Percentiles rank a stretch among this genome's conserved stretches.
Evolutionary conservation across 2,329 filamentous ascomycete species (phyloP).

Genomic region (Bipolaris gigantea): DNA sequence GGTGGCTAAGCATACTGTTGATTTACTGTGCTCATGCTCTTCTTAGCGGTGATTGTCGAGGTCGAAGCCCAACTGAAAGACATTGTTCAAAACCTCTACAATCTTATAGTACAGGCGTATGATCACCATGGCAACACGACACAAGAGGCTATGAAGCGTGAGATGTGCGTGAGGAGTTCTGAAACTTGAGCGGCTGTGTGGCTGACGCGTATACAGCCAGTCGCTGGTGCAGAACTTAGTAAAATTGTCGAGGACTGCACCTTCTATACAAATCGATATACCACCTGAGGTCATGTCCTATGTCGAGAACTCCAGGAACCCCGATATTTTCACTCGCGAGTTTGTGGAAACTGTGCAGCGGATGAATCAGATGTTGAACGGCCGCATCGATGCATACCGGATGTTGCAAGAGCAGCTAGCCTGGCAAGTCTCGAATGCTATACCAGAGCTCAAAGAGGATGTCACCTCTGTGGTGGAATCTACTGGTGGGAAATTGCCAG

Average conservation of each 20-base stretch:
- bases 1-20: not conserved
- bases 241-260: slow-evolving; percentile 54
- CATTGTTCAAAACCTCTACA: slow-evolving; percentile 64
- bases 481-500: slow-evolving; percentile 45
- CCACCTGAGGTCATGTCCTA: slow-evolving; percentile 65
- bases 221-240: slow-evolving; percentile 58
- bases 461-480: slow-evolving; percentile 55
- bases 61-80: slow-evolving; percentile 59
- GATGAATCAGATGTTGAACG: slow-evolving; percentile 64
- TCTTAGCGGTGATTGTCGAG: slow-evolving; percentile 18
- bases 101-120: slow-evolving; percentile 60
- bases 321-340: slow-evolving; percentile 67
- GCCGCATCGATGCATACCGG: slow-evolving; percentile 62
- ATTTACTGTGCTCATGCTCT: not conserved
- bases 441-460: slow-evolving; percentile 60
- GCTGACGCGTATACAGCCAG: slow-evolving; percentile 41
- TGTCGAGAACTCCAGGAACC: slow-evolving; percentile 64
- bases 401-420: slow-evolving; percentile 62
- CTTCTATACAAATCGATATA: slow-evolving; percentile 56
- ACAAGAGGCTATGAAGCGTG: slow-evolving; percentile 59
- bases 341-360: slow-evolving; percentile 66
- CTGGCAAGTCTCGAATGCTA: slow-evolving; percentile 59
- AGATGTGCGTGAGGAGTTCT: slow-evolving; percentile 52
- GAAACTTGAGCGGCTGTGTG: not conserved
- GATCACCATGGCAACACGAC: slow-evolving; percentile 62